Percentiles rank a stretch among this genome's conserved stretches.
These are phyloP conservation scores for Tieghemostelium lacteum DNA, from an alignment of 78 protist genomes.

Conservation along the genomic window DNA sequence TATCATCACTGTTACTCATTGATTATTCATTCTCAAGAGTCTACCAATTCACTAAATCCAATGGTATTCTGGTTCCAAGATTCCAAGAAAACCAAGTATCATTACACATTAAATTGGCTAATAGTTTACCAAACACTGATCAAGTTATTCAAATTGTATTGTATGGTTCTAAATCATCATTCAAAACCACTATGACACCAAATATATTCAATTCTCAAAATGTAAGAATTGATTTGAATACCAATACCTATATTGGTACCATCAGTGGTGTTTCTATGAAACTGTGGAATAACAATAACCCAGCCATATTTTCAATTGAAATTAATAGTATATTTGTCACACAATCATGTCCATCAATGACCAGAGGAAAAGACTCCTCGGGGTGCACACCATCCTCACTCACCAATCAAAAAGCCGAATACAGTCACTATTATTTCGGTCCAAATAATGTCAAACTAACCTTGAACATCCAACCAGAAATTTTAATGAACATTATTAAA, in stretches of 20 bases:
- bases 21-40: not conserved
- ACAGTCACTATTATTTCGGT: no score
- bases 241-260: not conserved
- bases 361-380: not conserved
- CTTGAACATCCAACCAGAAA: no score
- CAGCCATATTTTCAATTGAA: not conserved
- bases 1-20: no score
- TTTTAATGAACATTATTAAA: no score
- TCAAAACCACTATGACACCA: not conserved
- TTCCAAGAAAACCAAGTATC: not conserved
- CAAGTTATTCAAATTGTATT: no score
- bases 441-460: no score
- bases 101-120: no score
- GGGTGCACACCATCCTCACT: constrained; percentile 11
- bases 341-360: not conserved
- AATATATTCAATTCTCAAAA: not conserved
- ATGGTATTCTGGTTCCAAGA: not conserved
- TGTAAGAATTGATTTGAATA: not conserved
- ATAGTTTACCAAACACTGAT: no score
- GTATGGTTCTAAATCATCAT: no score
- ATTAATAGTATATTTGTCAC: not conserved
- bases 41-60: not conserved
- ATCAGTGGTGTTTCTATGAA: no score
- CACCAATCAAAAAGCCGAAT: no score
- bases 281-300: not conserved